Evolutionary conservation across 768 basidiomycete species (phyloP).

Genomic region (Suillus fuscotomentosus): DNA sequence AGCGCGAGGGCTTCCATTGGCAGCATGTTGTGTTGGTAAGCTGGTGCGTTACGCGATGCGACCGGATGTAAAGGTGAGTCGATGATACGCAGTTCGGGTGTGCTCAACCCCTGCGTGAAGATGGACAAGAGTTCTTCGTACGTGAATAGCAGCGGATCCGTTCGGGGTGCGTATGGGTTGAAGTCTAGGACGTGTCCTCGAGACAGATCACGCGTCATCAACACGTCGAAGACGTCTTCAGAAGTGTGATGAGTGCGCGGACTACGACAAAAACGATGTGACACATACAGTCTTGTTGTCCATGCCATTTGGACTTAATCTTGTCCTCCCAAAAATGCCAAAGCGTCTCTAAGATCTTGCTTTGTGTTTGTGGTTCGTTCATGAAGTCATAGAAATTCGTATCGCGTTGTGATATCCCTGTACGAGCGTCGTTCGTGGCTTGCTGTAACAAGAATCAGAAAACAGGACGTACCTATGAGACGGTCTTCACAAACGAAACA

Average conservation of each 20-base stretch:
- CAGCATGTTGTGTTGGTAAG: conserved; percentile 85
- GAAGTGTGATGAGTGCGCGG: background rate
- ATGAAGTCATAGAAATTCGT: conserved; percentile 86
- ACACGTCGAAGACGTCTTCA: conserved; percentile 81
- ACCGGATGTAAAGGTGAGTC: conserved; percentile 74
- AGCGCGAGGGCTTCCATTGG: conserved; percentile 86
- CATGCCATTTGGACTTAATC: conserved; percentile 58
- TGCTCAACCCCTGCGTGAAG: conserved; percentile 15
- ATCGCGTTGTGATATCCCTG: conserved; percentile 88
- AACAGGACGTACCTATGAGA: conserved; percentile 62
- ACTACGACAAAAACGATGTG: background rate
- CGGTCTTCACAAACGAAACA: conserved; percentile 81
- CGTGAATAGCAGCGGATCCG: conserved; percentile 85
- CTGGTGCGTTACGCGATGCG: conserved; percentile 64
- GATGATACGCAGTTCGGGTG: conserved; percentile 59
- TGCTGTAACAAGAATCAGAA: background rate
- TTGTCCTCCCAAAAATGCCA: conserved; percentile 65
- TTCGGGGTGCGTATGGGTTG: conserved; percentile 82
- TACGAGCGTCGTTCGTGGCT: background rate
- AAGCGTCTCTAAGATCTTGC: conserved; percentile 52
- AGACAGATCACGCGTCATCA: conserved; percentile 78
- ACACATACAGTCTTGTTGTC: conserved; percentile 62
- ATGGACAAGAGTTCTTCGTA: conserved; percentile 69
- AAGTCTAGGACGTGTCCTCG: conserved; percentile 87
- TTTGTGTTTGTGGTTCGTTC: conserved; percentile 56